Conservation (phyloP, 1,284 basidiomycete genomes). For the Cryptococcus sp. region DNA sequence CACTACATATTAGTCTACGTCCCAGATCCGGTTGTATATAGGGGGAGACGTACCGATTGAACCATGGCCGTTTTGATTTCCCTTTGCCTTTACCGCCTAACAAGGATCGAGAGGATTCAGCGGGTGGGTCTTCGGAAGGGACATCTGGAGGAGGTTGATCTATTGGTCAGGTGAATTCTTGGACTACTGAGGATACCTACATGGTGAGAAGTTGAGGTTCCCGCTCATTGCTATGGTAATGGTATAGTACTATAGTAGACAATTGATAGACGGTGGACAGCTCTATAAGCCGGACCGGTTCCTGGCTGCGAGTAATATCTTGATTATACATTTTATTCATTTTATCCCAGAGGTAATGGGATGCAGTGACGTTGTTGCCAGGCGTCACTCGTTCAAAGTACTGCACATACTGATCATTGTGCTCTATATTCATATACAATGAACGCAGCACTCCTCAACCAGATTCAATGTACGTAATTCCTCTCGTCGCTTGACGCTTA, state of each 20-base stretch:
- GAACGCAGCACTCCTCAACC: constrained; percentile 40
- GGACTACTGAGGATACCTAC: constrained; percentile 15
- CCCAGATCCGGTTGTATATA: too few relatives aligned
- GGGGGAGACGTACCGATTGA: constrained; percentile 52
- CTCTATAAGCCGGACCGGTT: not conserved
- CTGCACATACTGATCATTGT: not conserved
- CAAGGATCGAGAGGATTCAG: constrained; percentile 19
- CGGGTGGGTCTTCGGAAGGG: constrained; percentile 30
- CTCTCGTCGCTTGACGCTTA: not conserved
- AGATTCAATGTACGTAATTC: constrained; percentile 37
- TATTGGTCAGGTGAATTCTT: constrained; percentile 11
- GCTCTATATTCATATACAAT: constrained; percentile 14
- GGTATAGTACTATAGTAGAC: not conserved
- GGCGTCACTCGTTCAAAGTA: constrained; percentile 2
- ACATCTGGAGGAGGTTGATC: constrained; percentile 48
- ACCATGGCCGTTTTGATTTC: constrained; percentile 56
- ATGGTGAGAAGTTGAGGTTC: constrained; percentile 30
- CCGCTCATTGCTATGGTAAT: not conserved
- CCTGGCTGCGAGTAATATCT: not conserved
- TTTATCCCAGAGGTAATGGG: not conserved
- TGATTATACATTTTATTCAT: not conserved
- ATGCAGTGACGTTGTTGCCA: not conserved
- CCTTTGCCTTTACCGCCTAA: constrained; percentile 29
- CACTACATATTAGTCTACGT: constrained; percentile 29
- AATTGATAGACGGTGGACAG: not conserved